A percentile compares a stretch with the other conserved stretches of the same genome.
These are phyloP conservation scores for Debaryomycetaceae sp. DNA, from an alignment of 1,139 yeast genomes.

Conservation along the genomic window DNA sequence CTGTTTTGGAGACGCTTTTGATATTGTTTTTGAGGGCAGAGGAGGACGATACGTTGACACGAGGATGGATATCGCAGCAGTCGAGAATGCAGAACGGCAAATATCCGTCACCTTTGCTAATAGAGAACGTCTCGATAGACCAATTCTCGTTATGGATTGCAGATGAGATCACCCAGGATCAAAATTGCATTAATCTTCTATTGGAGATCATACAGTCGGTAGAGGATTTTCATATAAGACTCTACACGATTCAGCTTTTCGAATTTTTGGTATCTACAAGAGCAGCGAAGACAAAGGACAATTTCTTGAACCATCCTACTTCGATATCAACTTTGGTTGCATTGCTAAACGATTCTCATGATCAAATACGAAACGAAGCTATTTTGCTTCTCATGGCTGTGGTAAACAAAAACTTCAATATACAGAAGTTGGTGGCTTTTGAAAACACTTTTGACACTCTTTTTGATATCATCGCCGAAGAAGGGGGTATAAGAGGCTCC, in stretches of 20 bases:
- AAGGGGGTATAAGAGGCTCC: conserved; percentile 91
- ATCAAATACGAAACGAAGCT: conserved; percentile 88
- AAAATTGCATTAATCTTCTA: conserved; percentile 54
- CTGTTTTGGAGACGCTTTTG: conserved; percentile 79
- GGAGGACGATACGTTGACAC: conserved; percentile 53
- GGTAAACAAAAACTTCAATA: conserved; percentile 77
- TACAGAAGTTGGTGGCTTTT: conserved; percentile 91
- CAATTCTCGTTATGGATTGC: conserved; percentile 94
- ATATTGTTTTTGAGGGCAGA: conserved; percentile 73
- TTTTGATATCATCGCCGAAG: conserved; percentile 74
- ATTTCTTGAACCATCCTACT: conserved; percentile 68
- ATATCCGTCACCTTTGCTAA: conserved; percentile 74
- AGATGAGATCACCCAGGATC: conserved; percentile 80
- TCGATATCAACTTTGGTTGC: conserved; percentile 75
- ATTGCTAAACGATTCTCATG: conserved; percentile 68
- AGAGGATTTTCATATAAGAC: conserved; percentile 67
- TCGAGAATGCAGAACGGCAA: conserved; percentile 78
- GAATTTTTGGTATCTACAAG: conserved; percentile 84
- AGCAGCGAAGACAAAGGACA: conserved; percentile 69
- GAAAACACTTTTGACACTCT: conserved; percentile 86
- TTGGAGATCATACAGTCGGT: conserved; percentile 51
- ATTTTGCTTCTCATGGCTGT: conserved; percentile 79
- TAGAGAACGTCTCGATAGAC: conserved; percentile 61
- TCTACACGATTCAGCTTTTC: conserved; percentile 79
- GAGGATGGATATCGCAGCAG: conserved; percentile 72